Evolutionary conservation across 169 alveolate genomes (phyloP).

Genomic region (Plasmodium fragile): DNA sequence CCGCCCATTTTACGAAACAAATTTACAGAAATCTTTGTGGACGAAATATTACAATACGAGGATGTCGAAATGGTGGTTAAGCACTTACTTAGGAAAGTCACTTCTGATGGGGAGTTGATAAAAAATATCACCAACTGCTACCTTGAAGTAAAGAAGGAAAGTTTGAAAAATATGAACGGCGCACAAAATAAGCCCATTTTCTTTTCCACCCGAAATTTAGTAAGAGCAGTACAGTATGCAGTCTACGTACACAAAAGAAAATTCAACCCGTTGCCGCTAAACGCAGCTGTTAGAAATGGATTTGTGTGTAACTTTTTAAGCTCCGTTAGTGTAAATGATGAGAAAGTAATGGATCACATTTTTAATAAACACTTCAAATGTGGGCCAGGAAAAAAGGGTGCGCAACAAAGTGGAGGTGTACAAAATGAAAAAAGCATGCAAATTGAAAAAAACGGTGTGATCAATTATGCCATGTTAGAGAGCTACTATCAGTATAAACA

Average conservation of each 20-base stretch:
- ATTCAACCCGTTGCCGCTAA: slow-evolving; percentile 26
- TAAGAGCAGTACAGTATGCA: slow-evolving; percentile 62
- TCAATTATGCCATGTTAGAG: slow-evolving; percentile 24
- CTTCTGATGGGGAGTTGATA: slow-evolving; percentile 68
- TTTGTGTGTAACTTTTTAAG: slow-evolving; percentile 60
- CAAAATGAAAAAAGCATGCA: slow-evolving; percentile 12
- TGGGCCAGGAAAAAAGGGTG: background rate
- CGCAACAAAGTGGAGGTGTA: background rate
- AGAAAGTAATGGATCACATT: slow-evolving; percentile 33
- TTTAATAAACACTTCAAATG: slow-evolving; percentile 55
- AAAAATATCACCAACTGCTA: slow-evolving; percentile 79
- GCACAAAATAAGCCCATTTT: slow-evolving; percentile 41
- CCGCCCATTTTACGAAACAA: slow-evolving; percentile 94
- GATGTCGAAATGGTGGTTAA: slow-evolving; percentile 80
- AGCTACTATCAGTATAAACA: slow-evolving; percentile 29
- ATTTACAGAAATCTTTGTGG: slow-evolving; percentile 96
- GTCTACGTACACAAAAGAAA: slow-evolving; percentile 43
- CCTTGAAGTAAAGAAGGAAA: slow-evolving; percentile 55
- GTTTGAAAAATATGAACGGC: slow-evolving; percentile 28
- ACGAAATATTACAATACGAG: slow-evolving; percentile 88
- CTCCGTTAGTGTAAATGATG: slow-evolving; percentile 16
- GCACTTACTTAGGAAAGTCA: slow-evolving; percentile 63
- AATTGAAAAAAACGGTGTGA: slow-evolving; percentile 55
- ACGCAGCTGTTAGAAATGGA: slow-evolving; percentile 45
- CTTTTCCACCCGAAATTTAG: slow-evolving; percentile 74